These are phyloP conservation scores for Annulohypoxylon moriforme DNA, from an alignment of 495 filamentous ascomycete species.

Conservation along the genomic window DNA sequence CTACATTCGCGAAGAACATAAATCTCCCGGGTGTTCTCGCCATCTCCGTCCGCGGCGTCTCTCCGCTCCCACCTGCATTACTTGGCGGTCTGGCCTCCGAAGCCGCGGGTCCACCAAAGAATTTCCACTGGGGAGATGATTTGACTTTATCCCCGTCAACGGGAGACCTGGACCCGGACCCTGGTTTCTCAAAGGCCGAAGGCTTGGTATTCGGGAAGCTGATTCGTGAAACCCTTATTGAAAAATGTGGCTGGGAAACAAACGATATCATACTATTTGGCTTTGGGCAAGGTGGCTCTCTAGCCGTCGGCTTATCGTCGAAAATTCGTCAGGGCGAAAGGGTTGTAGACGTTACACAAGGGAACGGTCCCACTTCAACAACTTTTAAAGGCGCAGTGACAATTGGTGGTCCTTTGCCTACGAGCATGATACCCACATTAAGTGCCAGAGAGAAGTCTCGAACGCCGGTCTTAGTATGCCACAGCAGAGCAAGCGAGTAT, in stretches of 20 bases:
- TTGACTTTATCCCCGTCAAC: constrained; percentile 70
- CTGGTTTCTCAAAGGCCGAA: constrained; percentile 72
- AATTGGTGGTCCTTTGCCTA: constrained; percentile 78
- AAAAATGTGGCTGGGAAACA: constrained; percentile 75
- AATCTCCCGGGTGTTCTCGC: constrained; percentile 81
- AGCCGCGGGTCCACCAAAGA: constrained; percentile 11
- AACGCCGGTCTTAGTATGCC: constrained; percentile 80
- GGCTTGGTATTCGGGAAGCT: constrained; percentile 65
- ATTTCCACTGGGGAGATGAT: constrained; percentile 95
- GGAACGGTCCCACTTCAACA: neutral
- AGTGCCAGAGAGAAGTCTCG: constrained; percentile 62
- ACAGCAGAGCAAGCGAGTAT: constrained; percentile 69
- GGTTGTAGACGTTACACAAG: constrained; percentile 39
- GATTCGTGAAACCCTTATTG: constrained; percentile 68
- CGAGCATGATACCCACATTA: constrained; percentile 58
- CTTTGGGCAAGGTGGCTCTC: constrained; percentile 88
- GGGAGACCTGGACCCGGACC: constrained; percentile 79
- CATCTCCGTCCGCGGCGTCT: constrained; percentile 79
- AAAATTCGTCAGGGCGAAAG: constrained; percentile 50
- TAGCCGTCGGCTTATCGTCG: constrained; percentile 70
- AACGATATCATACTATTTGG: constrained; percentile 83
- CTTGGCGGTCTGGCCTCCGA: constrained; percentile 58
- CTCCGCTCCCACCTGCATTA: constrained; percentile 77
- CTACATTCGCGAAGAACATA: constrained; percentile 76
- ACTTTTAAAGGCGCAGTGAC: constrained; percentile 74